These are phyloP conservation scores for Chlorella sp. DNA, from an alignment of 139 green algal genomes.

Conservation along the genomic window DNA sequence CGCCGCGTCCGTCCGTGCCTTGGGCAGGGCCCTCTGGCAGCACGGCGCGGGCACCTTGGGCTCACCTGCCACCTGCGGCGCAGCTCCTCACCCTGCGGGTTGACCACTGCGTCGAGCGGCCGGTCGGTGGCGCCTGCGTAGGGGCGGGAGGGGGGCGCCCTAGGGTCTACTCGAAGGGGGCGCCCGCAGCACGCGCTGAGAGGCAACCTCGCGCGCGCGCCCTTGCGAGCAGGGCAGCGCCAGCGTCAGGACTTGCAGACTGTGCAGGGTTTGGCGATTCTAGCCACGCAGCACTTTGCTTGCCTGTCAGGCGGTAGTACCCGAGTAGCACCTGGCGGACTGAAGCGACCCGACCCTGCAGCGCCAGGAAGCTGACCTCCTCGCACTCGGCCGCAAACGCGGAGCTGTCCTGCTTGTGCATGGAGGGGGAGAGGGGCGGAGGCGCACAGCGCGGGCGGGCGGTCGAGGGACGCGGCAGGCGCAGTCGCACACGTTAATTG, in stretches of 20 bases:
- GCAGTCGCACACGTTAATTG: not conserved
- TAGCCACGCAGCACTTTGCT: too few species aligned
- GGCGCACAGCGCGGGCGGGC: not conserved
- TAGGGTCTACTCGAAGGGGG: too few species aligned
- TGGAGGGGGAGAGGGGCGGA: not conserved
- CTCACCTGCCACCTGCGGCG: not conserved
- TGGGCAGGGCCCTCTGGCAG: not conserved
- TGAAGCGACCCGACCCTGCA: conserved; percentile 39
- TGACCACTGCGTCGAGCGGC: conserved; percentile 42
- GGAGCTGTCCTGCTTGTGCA: conserved; percentile 17
- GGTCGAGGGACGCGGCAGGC: not conserved
- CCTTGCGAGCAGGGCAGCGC: too few species aligned
- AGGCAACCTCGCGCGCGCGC: too few species aligned
- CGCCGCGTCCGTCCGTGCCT: not conserved
- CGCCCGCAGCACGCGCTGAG: too few species aligned
- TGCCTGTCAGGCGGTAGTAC: conserved; percentile 48
- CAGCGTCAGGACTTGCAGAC: too few species aligned
- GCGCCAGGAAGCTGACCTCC: conserved; percentile 50
- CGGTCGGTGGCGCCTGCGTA: too few species aligned
- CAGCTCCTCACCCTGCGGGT: conserved; percentile 29
- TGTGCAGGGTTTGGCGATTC: too few species aligned
- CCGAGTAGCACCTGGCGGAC: conserved; percentile 47
- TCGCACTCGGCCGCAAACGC: conserved; percentile 34
- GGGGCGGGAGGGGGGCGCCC: too few species aligned
- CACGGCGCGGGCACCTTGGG: not conserved